Conservation (phyloP, 2,329 filamentous ascomycete genomes). For the Fusarium tjaetaba region DNA sequence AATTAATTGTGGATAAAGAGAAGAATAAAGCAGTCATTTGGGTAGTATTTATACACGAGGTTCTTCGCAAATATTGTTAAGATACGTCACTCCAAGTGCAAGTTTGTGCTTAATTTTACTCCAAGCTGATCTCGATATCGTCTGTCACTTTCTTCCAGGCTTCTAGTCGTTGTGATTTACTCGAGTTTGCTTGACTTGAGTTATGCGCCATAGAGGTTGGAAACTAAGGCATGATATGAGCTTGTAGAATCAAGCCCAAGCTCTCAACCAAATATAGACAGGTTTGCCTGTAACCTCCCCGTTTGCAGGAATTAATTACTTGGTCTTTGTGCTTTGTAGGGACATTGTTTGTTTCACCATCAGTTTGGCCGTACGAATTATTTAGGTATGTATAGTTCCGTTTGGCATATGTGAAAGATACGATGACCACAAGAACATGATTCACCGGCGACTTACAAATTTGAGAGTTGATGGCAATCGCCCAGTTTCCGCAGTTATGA, state of each 20-base stretch:
- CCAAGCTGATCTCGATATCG: background rate
- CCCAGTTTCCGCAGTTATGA: background rate
- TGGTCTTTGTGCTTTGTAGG: background rate
- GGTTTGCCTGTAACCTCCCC: too few relatives aligned
- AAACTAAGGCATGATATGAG: background rate
- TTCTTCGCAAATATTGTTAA: background rate
- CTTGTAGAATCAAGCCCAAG: background rate
- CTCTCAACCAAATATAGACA: background rate
- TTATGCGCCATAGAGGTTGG: background rate
- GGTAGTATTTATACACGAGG: background rate
- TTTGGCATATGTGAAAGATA: background rate
- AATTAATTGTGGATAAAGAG: accelerated
- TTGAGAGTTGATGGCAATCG: background rate
- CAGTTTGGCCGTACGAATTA: background rate
- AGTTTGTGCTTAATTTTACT: background rate
- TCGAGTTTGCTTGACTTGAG: background rate
- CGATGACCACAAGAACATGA: too few relatives aligned
- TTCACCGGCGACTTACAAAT: background rate
- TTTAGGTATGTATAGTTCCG: background rate
- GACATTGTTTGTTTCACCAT: background rate
- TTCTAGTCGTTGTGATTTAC: background rate
- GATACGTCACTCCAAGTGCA: background rate
- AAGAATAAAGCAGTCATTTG: too few relatives aligned
- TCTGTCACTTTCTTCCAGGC: background rate
- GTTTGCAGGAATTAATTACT: background rate